Evolutionary conservation across 768 basidiomycete genomes (phyloP), one percentile per base, ranked within the genome.

Genomic region (Lentinula lateritia): DNA sequence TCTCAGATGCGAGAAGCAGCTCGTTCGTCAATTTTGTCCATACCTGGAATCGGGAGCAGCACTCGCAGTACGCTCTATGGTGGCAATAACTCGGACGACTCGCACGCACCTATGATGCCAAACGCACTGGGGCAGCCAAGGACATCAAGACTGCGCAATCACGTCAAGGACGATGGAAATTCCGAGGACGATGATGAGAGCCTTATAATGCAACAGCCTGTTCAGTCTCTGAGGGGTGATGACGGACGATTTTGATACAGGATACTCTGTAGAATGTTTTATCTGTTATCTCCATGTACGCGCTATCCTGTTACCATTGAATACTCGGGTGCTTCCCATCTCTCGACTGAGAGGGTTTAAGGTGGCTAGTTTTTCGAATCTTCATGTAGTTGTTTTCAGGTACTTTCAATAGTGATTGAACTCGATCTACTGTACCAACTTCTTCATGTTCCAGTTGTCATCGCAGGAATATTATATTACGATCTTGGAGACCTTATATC

Each of bases 1-100:
- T 69, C 88, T 69, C 85, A 89, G 68, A 90, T 92, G 89, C 82
- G 87, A 61, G 87, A 90, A 67, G 85, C 84, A 5, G 88, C 88
- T 20, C 83, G 86, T 45, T 77, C 82, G 62, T 90, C 88, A 15
- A 80, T 90, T 58, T 72, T 88, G 64, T 83, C 84, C 18, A 72
- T 86, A 54, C 79, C 80, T 20, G 35, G 46, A 48, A 48, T 39
- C 2, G 75, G 75, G 42, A 75, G 77, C 62, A 83, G 81, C 66
- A 74, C 77, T 48, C 78, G 81, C 48, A 82, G 76, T 64, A 80
- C 77, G 10, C 70, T 83, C 69, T 82, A 82, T 68, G 77, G 78
- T 67, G 76, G 77, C 42, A 76, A 79, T 50, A 75, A 68, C 57
- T 78, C 81, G 28, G 87, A 87, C 62, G 89, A 88, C 48, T 78